Conservation (phyloP, 2,329 filamentous ascomycete genomes). For the Trichoderma arundinaceum region DNA sequence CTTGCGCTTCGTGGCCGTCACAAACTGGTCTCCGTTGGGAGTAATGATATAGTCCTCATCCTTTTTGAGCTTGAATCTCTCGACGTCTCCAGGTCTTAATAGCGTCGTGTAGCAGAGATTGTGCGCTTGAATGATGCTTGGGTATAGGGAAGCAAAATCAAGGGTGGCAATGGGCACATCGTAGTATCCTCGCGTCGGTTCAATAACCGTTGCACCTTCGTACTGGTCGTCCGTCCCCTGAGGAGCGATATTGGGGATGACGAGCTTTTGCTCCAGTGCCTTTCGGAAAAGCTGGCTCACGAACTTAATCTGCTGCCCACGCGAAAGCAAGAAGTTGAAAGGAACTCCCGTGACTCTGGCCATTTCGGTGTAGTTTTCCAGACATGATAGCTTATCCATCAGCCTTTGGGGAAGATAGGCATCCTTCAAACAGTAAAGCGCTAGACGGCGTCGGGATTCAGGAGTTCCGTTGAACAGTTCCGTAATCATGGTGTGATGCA, state of each 20-base stretch:
- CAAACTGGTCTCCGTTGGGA: constrained; percentile 92
- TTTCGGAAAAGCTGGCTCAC: constrained; percentile 97
- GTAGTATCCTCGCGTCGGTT: constrained; percentile 91
- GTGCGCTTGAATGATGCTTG: constrained; percentile 98
- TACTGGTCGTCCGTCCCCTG: constrained; percentile 85
- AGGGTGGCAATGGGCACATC: constrained; percentile 93
- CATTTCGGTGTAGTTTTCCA: constrained; percentile 99
- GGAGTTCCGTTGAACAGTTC: constrained; percentile 96
- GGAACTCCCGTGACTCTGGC: constrained; percentile 98
- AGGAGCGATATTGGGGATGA: constrained; percentile 83
- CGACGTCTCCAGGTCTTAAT: constrained; percentile 72
- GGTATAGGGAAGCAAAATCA: constrained; percentile 98
- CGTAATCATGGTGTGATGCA: constrained; percentile 99
- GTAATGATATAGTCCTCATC: constrained; percentile 97
- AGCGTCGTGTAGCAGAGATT: constrained; percentile 98
- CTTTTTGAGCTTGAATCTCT: constrained; percentile 77
- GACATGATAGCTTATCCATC: constrained; percentile 96
- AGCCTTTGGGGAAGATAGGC: constrained; percentile 91
- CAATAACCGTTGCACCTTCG: constrained; percentile 96
- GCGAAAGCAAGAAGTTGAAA: constrained; percentile 89
- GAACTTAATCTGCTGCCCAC: constrained; percentile 97
- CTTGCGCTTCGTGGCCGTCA: constrained; percentile 85
- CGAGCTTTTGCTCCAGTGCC: constrained; percentile 87
- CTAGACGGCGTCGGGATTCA: constrained; percentile 86
- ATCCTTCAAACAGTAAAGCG: constrained; percentile 96